Evolutionary conservation across 169 alveolate genomes (phyloP).

Genomic region (Plasmodium coatneyi): DNA sequence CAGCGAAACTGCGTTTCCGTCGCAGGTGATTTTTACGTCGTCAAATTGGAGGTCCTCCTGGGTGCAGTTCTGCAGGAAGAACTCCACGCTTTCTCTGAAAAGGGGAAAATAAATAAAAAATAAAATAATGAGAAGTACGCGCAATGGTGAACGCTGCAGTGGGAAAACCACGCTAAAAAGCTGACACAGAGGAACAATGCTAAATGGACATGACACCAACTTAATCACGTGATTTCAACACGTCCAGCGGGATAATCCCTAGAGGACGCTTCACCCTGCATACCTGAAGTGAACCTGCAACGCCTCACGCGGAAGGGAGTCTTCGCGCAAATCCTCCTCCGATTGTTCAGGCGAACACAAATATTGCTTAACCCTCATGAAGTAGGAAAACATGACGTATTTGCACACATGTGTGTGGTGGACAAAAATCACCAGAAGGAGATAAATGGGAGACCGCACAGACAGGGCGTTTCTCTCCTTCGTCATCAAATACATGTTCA

Average conservation of each 20-base stretch:
- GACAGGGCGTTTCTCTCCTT: constrained; percentile 10
- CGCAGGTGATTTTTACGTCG: constrained; percentile 30
- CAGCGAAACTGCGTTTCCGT: constrained; percentile 18
- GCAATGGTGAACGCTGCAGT: background rate
- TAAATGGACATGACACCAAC: background rate
- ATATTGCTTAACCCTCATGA: constrained; percentile 1
- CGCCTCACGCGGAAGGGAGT: background rate
- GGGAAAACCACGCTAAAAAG: background rate
- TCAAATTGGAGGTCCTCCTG: constrained; percentile 28
- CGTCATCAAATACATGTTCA: constrained; percentile 36
- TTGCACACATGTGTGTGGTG: constrained; percentile 14
- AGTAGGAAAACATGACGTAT: constrained; percentile 21
- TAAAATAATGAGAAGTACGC: background rate
- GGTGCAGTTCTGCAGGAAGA: background rate
- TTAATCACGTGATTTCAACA: background rate
- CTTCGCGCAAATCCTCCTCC: background rate
- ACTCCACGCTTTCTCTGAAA: constrained; percentile 59
- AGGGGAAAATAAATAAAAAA: background rate
- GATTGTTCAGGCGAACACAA: background rate
- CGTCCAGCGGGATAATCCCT: background rate
- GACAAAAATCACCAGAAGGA: constrained; percentile 38
- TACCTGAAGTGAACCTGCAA: background rate
- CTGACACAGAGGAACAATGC: background rate
- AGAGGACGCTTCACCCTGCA: too few species aligned
- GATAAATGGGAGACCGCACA: constrained; percentile 21